These are phyloP conservation scores for Arthrobotrys entomopaga DNA, from an alignment of 2,329 filamentous ascomycete species.

Conservation along the genomic window DNA sequence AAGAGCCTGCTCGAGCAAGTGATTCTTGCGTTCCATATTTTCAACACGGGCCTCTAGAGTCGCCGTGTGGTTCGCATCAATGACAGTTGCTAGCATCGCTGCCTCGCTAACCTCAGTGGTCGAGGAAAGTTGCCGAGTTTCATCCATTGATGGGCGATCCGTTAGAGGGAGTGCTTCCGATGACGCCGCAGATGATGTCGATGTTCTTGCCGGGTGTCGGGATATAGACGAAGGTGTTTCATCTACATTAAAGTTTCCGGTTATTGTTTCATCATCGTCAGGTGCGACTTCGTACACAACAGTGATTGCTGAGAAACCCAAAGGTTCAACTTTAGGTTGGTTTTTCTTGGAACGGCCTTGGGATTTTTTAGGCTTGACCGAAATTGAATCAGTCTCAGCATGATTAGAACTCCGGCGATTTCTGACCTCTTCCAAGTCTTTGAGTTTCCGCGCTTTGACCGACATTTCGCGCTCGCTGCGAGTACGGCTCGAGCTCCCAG, in stretches of 20 bases:
- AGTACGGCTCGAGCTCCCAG: constrained; percentile 18
- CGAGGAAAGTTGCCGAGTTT: background rate
- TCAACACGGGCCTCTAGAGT: constrained; percentile 56
- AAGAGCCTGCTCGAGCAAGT: constrained; percentile 58
- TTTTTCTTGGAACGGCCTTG: constrained; percentile 22
- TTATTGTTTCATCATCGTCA: background rate
- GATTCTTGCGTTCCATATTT: constrained; percentile 58
- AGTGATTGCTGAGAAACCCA: constrained; percentile 33
- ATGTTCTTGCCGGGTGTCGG: constrained; percentile 9
- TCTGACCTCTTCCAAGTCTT: constrained; percentile 44
- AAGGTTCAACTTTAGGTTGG: constrained; percentile 9
- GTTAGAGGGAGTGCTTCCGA: constrained; percentile 32
- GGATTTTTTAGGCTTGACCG: constrained; percentile 16
- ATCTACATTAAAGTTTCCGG: background rate
- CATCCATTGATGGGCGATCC: constrained; percentile 11
- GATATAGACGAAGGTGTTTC: constrained; percentile 9
- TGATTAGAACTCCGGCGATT: constrained; percentile 19
- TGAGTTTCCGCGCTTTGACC: constrained; percentile 45
- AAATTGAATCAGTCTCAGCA: background rate
- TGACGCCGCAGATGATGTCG: constrained; percentile 28
- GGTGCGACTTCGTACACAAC: constrained; percentile 48
- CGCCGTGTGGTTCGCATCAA: background rate
- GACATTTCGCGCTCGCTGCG: constrained; percentile 47
- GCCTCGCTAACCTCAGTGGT: background rate
- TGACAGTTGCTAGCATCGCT: background rate